Evolutionary conservation across 495 filamentous ascomycete species (phyloP), one percentile per base, ranked within the genome.

Genomic region (Aspergillus nanangensis): DNA sequence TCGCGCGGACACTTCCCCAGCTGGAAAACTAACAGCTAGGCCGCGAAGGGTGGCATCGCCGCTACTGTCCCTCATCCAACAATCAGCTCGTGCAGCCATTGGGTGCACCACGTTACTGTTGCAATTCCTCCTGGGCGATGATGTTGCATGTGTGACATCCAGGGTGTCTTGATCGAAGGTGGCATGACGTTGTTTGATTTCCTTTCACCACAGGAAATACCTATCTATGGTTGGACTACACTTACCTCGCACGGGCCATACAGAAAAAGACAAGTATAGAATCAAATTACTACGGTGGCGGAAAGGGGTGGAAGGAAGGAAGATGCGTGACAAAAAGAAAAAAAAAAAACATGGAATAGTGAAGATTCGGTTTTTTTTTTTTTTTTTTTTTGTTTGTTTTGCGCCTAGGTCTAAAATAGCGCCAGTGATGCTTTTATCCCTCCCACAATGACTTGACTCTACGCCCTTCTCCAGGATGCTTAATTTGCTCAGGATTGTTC

Each of bases 381-480:
- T n/a, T n/a, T n/a, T n/a, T n/a, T n/a, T n/a, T n/a, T n/a, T n/a
- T 56, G 48, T 41, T 31, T 21, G 27, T 37, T 41, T 27, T 33
- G 32, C 45, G 44, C 40, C 45, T 51, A 48, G 25, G 47, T 65
- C 57, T 63, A 59, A 62, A 52, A 42, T 31, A 65, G 62, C 56
- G 59, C 63, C 61, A 55, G 47, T 46, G 57, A 65, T 69, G 59
- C 55, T 52, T 35, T 51, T 44, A 10, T 21, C 32, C 19, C 13
- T 38, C 47, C 22, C 37, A 39, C 37, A 13, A 23, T 39, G 20
- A 21, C 14, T 29, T 11, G n/a, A 21, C n/a, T 39, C 5, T 5
- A 13, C 21, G 17, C n/a, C 8, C 17, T 39, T 39, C n/a, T 21
- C 4, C 7, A 2, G 7, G 1, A n/a, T 39, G 4, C 19, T 39